phyloP scores from a whole-genome alignment of 1,139 yeast species.

The Taphrina populina region DNA sequence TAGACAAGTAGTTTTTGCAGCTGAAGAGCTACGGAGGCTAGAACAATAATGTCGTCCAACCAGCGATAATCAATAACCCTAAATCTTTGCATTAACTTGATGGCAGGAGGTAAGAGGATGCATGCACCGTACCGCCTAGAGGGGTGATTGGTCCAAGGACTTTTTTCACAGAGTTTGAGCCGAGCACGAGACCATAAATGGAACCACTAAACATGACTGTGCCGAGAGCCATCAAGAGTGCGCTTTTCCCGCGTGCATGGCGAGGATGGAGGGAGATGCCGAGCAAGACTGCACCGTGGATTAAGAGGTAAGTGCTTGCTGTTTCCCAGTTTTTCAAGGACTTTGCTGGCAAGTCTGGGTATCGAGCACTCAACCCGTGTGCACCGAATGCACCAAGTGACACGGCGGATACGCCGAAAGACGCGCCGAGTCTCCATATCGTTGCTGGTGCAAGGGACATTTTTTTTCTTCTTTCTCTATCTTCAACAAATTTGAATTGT shows the following conservation, averaged over 20 bases:
- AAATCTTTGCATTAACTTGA: too few relatives aligned
- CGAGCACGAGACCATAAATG: constrained; percentile 33
- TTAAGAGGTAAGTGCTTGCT: constrained; percentile 25
- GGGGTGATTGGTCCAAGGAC: constrained; percentile 36
- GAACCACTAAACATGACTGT: constrained; percentile 33
- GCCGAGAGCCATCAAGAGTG: constrained; percentile 29
- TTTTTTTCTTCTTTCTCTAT: too few relatives aligned
- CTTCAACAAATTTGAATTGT: too few relatives aligned
- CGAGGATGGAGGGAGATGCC: constrained; percentile 33
- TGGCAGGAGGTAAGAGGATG: not conserved
- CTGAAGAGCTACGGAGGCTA: too few relatives aligned
- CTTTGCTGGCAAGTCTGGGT: not conserved
- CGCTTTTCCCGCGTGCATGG: constrained; percentile 1
- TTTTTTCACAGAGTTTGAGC: constrained; percentile 1
- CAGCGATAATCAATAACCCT: constrained; percentile 10
- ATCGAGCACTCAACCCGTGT: constrained; percentile 13
- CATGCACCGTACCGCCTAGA: constrained; percentile 22
- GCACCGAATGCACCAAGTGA: constrained; percentile 30
- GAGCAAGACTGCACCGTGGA: constrained; percentile 29
- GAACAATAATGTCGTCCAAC: constrained; percentile 8
- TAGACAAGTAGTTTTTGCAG: too few relatives aligned
- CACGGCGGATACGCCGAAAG: constrained; percentile 19
- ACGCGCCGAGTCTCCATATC: constrained; percentile 26
- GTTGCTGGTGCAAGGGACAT: constrained; percentile 14
- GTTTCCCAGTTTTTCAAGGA: constrained; percentile 27